A percentile compares a stretch with the other conserved stretches of the same genome.
Conservation (phyloP, 2,329 filamentous ascomycete species). For the Pestalotiopsis sp. region DNA sequence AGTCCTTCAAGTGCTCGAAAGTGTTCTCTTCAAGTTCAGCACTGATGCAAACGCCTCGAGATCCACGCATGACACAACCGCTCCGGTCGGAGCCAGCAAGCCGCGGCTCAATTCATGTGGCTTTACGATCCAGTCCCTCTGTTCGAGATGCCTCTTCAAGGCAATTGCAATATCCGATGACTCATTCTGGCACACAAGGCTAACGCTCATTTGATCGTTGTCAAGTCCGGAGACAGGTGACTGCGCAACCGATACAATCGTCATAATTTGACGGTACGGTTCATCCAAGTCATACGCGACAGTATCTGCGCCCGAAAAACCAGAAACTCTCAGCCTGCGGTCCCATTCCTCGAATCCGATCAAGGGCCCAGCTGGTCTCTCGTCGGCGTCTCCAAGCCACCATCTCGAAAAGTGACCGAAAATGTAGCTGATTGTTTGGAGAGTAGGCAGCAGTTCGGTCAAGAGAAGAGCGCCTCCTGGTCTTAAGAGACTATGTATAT, state of each 20-base stretch:
- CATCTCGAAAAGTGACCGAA: not conserved
- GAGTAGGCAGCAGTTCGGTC: not conserved
- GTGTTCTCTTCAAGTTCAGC: not conserved
- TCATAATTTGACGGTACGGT: too few species aligned
- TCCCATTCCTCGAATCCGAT: not conserved
- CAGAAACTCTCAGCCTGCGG: not conserved
- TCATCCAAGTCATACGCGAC: too few species aligned
- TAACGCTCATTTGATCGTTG: not conserved
- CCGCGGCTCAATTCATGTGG: not conserved
- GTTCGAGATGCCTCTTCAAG: not conserved
- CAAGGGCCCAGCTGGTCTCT: not conserved
- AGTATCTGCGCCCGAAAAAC: not conserved
- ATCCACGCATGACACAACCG: not conserved
- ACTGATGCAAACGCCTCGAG: not conserved
- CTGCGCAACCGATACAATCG: too few species aligned
- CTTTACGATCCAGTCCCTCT: not conserved
- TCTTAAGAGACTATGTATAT: not conserved
- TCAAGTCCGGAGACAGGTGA: too few species aligned
- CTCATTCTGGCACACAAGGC: not conserved
- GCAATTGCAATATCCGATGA: not conserved
- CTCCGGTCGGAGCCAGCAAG: not conserved
- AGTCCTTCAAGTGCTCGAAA: not conserved
- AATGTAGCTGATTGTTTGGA: not conserved
- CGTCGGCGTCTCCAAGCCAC: not conserved
- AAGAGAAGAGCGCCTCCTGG: not conserved